Base-by-base conservation (phyloP, 805 yeast genomes). In the Helenozyma rhizophorensis region DNA sequence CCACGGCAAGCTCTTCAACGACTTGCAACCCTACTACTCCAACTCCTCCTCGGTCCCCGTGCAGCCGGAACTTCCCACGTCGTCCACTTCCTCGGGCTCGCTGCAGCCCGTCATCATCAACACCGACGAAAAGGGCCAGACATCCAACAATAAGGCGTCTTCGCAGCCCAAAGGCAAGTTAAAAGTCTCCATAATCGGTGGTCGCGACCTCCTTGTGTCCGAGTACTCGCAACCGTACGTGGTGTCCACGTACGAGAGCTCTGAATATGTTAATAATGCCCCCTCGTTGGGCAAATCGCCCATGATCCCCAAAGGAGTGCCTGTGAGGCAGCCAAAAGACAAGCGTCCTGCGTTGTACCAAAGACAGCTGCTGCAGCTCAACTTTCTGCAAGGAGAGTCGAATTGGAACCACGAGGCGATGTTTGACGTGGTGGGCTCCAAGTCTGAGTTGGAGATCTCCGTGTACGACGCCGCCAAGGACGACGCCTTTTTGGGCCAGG, bases 351-450 rank as follows among this genome's bases (percentile, higher is more conserved):
- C 61, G 4, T 40, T 61, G 34, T 62, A 61, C 44, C 69, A 64
- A 44, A 48, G 67, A 40, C 70, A 62, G 42, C 51, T 60, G 9
- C 57, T 63, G 22, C 72, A 62, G 34, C 53, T 58, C 32, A 53
- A 51, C 23, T 45, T 58, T 13, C 34, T 48, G 25, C 42, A 48
- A 22, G 50, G 42, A 14, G 37, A 33, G 39, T 21, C 40, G 11
- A 82, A 82, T 53, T 90, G 97, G 96, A 83, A 85, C 53, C 96
- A 89, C 58, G 87, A 87, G 54, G 90, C 97, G 10, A 77, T 78
- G 9, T 90, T 93, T 54, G 98, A 90, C 57, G 96, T 93, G 27
- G 76, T 87, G 25, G 94, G 90, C 12, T 78, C 82, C 25, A 78
- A 73, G 47, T 80, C 95, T 2, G 94, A 84, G 54, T 68, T 93